Conservation (phyloP, 176 grass and related monocot genomes). For the Eleusine indica region DNA sequence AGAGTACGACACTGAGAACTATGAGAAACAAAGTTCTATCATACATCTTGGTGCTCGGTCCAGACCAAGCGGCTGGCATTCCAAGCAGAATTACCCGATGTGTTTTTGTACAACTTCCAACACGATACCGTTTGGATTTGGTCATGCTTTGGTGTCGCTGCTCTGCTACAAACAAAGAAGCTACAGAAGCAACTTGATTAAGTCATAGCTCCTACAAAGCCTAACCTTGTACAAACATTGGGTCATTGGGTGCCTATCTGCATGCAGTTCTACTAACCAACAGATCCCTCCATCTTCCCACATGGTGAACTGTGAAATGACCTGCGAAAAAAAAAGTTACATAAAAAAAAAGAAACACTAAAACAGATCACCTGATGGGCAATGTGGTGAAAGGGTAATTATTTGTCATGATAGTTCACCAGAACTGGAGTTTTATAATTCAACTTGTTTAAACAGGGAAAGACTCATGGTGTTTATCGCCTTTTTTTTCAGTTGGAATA, state of each 20-base stretch:
- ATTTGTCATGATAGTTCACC: background rate
- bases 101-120: slow-evolving; percentile 33
- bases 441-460: background rate
- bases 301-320: slow-evolving; percentile 9
- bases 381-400: background rate
- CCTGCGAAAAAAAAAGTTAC: slow-evolving; percentile 1
- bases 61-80: background rate
- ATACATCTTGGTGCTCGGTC: background rate
- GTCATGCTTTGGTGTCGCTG: background rate
- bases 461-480: no score
- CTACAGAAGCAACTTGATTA: slow-evolving; percentile 26
- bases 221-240: slow-evolving; percentile 31
- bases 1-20: no score
- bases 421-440: background rate
- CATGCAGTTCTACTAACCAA: background rate
- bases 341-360: background rate
- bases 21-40: background rate
- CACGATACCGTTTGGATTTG: background rate
- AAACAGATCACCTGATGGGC: background rate
- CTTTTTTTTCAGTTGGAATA: no score
- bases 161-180: slow-evolving; percentile 14
- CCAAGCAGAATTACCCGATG: background rate
- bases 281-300: background rate
- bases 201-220: background rate
- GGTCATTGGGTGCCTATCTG: background rate